phyloP scores from a whole-genome alignment of 1,284 basidiomycete genomes.

The Ustilago curta region DNA sequence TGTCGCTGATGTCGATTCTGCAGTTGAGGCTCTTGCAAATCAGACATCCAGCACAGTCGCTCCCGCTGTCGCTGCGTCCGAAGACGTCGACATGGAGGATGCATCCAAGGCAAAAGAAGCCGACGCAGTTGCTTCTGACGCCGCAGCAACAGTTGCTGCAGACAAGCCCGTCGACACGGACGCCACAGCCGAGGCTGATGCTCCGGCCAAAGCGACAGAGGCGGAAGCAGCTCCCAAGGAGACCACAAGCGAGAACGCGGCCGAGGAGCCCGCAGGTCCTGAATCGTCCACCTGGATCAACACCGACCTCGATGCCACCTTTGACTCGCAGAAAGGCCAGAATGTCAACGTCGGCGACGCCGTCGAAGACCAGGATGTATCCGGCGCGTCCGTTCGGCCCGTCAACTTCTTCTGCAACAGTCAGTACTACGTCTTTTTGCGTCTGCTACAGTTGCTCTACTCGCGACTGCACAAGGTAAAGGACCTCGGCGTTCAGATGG shows the following conservation, averaged over 20 bases:
- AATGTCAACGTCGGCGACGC: conserved; percentile 36
- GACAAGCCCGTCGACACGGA: conserved; percentile 6
- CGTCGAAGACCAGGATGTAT: conserved; percentile 33
- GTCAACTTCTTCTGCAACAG: conserved; percentile 88
- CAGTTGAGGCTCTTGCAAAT: conserved; percentile 46
- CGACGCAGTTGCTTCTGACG: background rate
- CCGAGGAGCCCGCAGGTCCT: conserved; percentile 19
- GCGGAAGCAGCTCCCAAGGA: conserved; percentile 22
- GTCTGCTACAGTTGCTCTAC: conserved; percentile 84
- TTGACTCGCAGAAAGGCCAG: conserved; percentile 56
- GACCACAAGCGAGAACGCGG: conserved; percentile 13
- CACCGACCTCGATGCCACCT: conserved; percentile 67
- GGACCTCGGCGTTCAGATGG: conserved; percentile 74
- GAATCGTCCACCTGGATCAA: conserved; percentile 72
- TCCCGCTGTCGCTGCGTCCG: conserved; percentile 26
- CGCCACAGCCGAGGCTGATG: conserved; percentile 6
- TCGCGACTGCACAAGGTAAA: conserved; percentile 84
- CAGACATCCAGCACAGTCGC: conserved; percentile 46
- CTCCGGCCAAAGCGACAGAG: conserved; percentile 11
- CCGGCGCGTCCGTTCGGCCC: conserved; percentile 51
- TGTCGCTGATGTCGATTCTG: conserved; percentile 46
- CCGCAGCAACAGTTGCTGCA: conserved; percentile 10
- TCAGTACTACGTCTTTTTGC: conserved; percentile 88
- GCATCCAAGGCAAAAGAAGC: conserved; percentile 18
- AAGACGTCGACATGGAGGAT: conserved; percentile 58